phyloP scores from a whole-genome alignment of 768 basidiomycete genomes.

The Scleroderma citrinum region DNA sequence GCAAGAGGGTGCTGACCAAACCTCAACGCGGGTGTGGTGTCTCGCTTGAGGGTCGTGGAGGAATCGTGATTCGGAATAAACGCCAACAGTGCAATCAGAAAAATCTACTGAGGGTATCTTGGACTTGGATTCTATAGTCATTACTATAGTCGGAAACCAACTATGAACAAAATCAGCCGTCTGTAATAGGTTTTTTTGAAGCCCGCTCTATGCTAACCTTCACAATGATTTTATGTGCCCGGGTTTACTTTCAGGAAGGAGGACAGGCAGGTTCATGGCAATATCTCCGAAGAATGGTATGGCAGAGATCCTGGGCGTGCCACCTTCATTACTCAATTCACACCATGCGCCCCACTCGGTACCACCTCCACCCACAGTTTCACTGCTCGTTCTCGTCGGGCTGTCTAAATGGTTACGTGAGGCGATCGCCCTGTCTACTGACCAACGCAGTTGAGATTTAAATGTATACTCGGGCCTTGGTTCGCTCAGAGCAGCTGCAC shows the following conservation, averaged over 20 bases:
- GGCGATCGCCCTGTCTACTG: conserved; percentile 37
- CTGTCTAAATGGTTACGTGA: conserved; percentile 35
- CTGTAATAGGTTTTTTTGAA: no score
- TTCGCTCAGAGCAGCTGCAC: conserved; percentile 25
- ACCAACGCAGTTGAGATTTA: conserved; percentile 28
- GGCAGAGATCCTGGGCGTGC: conserved; percentile 41
- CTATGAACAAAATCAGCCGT: conserved; percentile 22
- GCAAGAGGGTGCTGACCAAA: conserved; percentile 61
- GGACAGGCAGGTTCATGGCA: conserved; percentile 38
- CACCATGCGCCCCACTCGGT: conserved; percentile 54
- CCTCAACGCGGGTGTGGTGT: conserved; percentile 54
- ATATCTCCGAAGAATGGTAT: conserved; percentile 56
- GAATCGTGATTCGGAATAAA: conserved; percentile 50
- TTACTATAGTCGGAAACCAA: conserved; percentile 60
- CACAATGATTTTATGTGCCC: conserved; percentile 14
- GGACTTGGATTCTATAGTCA: conserved; percentile 59
- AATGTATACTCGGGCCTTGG: conserved; percentile 31
- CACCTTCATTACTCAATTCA: conserved; percentile 39
- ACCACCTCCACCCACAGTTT: conserved; percentile 47
- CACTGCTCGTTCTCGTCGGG: conserved; percentile 31
- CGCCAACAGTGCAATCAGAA: conserved; percentile 48
- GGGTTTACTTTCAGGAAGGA: conserved; percentile 45
- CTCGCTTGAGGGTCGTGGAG: conserved; percentile 47
- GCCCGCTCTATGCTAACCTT: conserved; percentile 9
- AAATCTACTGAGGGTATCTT: conserved; percentile 43